These are phyloP conservation scores for Choanephora cucurbitarum DNA, from an alignment of 371 early-diverging fungal genomes.

Conservation along the genomic window DNA sequence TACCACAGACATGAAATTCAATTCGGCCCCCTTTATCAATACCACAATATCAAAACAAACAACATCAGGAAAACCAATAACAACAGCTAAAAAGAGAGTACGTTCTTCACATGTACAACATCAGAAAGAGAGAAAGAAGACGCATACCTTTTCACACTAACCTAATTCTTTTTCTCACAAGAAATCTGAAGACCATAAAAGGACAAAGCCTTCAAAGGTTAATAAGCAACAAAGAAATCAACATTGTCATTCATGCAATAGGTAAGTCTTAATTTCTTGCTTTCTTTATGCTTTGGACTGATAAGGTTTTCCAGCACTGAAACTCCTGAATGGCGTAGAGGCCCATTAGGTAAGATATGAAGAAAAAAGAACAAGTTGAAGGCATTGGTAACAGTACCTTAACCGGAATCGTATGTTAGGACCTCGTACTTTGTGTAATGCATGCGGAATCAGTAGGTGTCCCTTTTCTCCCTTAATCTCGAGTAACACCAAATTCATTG, in stretches of 20 bases:
- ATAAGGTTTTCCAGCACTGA: conserved; percentile 22
- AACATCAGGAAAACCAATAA: too few relatives aligned
- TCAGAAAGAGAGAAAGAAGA: too few relatives aligned
- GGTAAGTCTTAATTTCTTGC: conserved; percentile 13
- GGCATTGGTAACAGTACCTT: background rate
- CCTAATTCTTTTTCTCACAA: too few relatives aligned
- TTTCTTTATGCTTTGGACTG: background rate
- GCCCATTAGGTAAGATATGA: conserved; percentile 29
- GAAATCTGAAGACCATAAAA: too few relatives aligned
- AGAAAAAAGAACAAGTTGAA: background rate
- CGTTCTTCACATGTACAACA: too few relatives aligned
- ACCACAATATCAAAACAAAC: too few relatives aligned
- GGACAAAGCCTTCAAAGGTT: too few relatives aligned
- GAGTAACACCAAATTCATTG: conserved; percentile 16
- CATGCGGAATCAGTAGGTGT: conserved; percentile 37
- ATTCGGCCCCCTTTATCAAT: background rate
- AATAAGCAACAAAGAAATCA: background rate
- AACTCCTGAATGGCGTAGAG: conserved; percentile 43
- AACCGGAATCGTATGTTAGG: conserved; percentile 11
- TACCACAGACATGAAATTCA: background rate
- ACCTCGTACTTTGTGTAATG: conserved; percentile 41
- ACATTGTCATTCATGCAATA: conserved; percentile 34
- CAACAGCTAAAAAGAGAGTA: too few relatives aligned
- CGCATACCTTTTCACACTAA: too few relatives aligned
- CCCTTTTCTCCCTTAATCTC: too few relatives aligned